phyloP scores from a whole-genome alignment of 2,329 filamentous ascomycete genomes.

The Myriosclerotinia scirpicola region DNA sequence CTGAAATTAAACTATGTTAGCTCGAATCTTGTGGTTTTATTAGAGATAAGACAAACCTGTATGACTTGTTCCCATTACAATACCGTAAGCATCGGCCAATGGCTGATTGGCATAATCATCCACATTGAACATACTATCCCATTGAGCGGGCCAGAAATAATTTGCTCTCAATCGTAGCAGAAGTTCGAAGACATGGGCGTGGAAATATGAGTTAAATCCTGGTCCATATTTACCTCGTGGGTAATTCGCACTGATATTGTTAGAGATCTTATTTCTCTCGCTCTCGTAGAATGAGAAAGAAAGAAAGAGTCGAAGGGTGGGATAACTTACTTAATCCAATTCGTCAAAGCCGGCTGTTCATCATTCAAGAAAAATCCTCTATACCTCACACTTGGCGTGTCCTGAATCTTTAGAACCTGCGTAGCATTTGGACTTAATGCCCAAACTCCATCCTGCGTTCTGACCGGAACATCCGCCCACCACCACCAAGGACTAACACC shows the following conservation, averaged over 20 bases:
- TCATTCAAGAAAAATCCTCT: slow-evolving; percentile 62
- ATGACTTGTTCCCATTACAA: slow-evolving; percentile 72
- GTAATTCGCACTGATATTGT: slow-evolving; percentile 47
- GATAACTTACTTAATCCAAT: slow-evolving; percentile 53
- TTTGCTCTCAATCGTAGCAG: slow-evolving; percentile 69
- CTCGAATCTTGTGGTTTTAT: not conserved
- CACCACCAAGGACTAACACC: slow-evolving; percentile 66
- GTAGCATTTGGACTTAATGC: slow-evolving; percentile 41
- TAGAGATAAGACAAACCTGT: slow-evolving; percentile 41
- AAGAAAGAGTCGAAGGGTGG: not conserved
- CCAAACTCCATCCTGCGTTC: slow-evolving; percentile 48
- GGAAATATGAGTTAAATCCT: slow-evolving; percentile 62
- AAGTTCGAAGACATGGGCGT: slow-evolving; percentile 68
- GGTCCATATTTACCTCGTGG: slow-evolving; percentile 41
- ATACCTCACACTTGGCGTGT: slow-evolving; percentile 55
- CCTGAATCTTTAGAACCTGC: slow-evolving; percentile 47
- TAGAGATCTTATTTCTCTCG: not conserved
- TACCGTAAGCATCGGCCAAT: slow-evolving; percentile 69
- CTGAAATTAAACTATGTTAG: slow-evolving; percentile 42
- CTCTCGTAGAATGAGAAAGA: not conserved
- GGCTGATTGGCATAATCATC: slow-evolving; percentile 69
- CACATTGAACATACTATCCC: slow-evolving; percentile 70
- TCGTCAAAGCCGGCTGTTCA: slow-evolving; percentile 60
- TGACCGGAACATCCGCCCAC: slow-evolving; percentile 55
- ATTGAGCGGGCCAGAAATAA: slow-evolving; percentile 73